These are phyloP conservation scores for Cochlearia excelsa DNA, from an alignment of 345 rosid species.

Conservation along the genomic window DNA sequence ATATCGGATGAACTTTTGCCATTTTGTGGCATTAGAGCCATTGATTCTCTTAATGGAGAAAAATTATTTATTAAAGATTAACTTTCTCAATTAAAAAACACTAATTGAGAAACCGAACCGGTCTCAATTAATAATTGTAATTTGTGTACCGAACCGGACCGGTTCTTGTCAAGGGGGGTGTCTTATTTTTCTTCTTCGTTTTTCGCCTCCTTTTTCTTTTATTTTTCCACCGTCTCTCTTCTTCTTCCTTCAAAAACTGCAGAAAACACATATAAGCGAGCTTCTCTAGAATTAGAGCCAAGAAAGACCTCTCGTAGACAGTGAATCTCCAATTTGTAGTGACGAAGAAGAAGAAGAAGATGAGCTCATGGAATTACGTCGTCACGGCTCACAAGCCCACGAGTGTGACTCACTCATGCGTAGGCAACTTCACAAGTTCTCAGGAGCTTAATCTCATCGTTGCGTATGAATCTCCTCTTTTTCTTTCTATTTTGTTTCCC, in stretches of 20 bases:
- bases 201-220: constrained; percentile 8
- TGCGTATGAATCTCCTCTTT: constrained; percentile 49
- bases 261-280: neutral
- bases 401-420: constrained; percentile 93
- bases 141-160: too few relatives aligned
- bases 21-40: too few relatives aligned
- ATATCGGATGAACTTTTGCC: too few relatives aligned
- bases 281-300: constrained; percentile 22
- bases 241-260: constrained; percentile 4
- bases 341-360: constrained; percentile 14
- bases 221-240: constrained; percentile 4
- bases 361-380: constrained; percentile 59
- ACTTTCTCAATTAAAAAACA: too few relatives aligned
- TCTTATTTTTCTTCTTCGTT: constrained; percentile 1
- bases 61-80: too few relatives aligned
- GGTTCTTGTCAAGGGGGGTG: too few relatives aligned
- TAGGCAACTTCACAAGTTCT: constrained; percentile 93
- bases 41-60: too few relatives aligned
- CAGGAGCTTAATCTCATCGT: constrained; percentile 94
- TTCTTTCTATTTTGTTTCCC: constrained; percentile 3
- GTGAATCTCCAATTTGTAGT: constrained; percentile 5
- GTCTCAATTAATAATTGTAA: too few relatives aligned
- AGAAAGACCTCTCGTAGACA: constrained; percentile 4
- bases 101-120: too few relatives aligned
- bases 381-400: constrained; percentile 76